Evolutionary conservation across 148 eudicot genomes (phyloP).

Genomic region (Polygonum maritimum): DNA sequence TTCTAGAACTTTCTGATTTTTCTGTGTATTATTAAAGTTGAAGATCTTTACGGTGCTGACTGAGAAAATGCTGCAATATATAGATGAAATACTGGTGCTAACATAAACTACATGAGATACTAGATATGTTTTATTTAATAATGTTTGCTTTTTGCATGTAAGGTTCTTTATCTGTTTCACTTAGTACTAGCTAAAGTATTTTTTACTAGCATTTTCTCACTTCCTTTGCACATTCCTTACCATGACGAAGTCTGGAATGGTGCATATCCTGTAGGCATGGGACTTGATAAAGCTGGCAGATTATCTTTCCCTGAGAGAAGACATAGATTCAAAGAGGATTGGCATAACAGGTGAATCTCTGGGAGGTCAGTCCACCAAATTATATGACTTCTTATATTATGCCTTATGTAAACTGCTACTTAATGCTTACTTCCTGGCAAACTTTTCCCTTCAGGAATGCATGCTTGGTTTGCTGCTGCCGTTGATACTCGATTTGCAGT

Average conservation of each 20-base stretch:
- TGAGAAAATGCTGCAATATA: not conserved
- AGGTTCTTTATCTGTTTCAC: not conserved
- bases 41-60: not conserved
- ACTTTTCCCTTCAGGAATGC: constrained; percentile 61
- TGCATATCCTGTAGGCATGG: constrained; percentile 54
- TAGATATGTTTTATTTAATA: not conserved
- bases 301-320: constrained; percentile 63
- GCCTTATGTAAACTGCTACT: not conserved
- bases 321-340: constrained; percentile 61
- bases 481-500: constrained; percentile 84
- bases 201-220: not conserved
- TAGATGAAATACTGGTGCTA: not conserved
- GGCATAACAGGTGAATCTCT: constrained; percentile 99
- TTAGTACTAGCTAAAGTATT: not conserved
- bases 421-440: not conserved
- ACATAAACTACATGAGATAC: not conserved
- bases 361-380: constrained; percentile 55
- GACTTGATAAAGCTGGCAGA: constrained; percentile 89
- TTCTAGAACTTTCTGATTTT: not conserved
- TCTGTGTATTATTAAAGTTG: not conserved
- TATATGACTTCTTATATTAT: not conserved
- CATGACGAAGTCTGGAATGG: not conserved
- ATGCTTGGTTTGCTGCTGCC: constrained; percentile 92
- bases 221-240: not conserved
- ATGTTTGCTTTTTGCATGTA: not conserved